These are phyloP conservation scores for Xylaria digitata DNA, from an alignment of 2,329 filamentous ascomycete species.

Conservation along the genomic window DNA sequence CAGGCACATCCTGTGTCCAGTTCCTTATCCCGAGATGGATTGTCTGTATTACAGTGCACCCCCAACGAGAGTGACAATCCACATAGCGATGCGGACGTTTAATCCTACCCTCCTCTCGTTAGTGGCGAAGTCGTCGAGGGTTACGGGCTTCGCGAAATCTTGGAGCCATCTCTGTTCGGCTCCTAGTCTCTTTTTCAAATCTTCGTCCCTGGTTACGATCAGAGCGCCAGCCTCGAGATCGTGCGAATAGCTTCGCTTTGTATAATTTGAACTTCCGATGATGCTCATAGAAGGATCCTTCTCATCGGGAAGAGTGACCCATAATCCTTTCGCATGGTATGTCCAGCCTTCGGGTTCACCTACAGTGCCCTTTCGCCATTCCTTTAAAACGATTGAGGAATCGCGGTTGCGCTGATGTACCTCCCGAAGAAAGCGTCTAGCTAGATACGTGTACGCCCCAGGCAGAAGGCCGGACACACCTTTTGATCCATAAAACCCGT, in stretches of 20 bases:
- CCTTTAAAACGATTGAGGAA: constrained; percentile 76
- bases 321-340: constrained; percentile 96
- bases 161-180: constrained; percentile 85
- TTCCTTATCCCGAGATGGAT: not conserved
- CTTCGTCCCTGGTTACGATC: constrained; percentile 82
- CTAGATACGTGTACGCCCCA: constrained; percentile 89
- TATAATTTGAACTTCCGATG: constrained; percentile 95
- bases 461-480: constrained; percentile 92
- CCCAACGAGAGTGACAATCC: constrained; percentile 87
- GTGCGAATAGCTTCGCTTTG: constrained; percentile 89
- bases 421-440: constrained; percentile 79
- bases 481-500: constrained; percentile 91
- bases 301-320: constrained; percentile 79
- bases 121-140: constrained; percentile 80
- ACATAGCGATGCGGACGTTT: constrained; percentile 90
- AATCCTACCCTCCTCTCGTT: constrained; percentile 86
- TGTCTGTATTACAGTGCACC: constrained; percentile 75
- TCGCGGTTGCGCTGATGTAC: constrained; percentile 60
- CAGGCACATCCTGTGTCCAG: not conserved
- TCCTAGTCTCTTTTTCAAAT: constrained; percentile 76
- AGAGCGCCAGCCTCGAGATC: constrained; percentile 91
- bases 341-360: constrained; percentile 90
- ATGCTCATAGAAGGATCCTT: constrained; percentile 79
- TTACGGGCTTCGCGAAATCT: constrained; percentile 75
- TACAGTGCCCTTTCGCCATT: constrained; percentile 88